Percentiles rank a stretch among this genome's conserved stretches.
Conservation (phyloP, 495 filamentous ascomycete genomes). For the Podospora bellae-mahoneyi region DNA sequence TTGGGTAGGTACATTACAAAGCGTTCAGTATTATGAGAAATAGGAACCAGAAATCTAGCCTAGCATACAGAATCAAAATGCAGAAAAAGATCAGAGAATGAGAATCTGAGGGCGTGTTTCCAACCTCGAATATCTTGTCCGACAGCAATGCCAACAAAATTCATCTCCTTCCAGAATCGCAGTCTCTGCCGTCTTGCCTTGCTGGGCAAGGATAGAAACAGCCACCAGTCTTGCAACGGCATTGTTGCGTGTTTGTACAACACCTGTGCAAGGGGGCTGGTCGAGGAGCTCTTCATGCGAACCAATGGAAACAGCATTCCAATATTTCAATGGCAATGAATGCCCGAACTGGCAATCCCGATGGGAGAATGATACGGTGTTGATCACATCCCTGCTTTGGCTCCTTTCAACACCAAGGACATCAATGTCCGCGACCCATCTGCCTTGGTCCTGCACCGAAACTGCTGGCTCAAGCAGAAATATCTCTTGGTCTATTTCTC, state of each 20-base stretch:
- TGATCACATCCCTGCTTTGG: not conserved
- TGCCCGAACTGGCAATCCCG: not conserved
- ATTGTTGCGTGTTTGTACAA: not conserved
- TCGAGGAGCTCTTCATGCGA: conserved; percentile 1
- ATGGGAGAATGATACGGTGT: not conserved
- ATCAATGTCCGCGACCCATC: conserved; percentile 2
- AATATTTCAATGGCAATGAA: not conserved
- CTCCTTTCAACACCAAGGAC: not conserved
- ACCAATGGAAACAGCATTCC: not conserved
- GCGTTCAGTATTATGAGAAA: not conserved
- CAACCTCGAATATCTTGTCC: not conserved
- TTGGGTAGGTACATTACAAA: too few relatives aligned
- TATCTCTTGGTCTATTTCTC: conserved; percentile 4
- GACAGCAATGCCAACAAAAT: not conserved
- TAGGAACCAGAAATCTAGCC: not conserved
- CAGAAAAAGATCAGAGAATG: not conserved
- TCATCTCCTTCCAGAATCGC: not conserved
- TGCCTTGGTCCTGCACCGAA: not conserved
- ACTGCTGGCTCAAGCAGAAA: not conserved
- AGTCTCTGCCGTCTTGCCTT: not conserved
- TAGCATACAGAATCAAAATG: not conserved
- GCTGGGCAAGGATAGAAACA: not conserved
- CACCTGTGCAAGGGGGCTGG: not conserved
- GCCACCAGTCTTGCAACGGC: not conserved
- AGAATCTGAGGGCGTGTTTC: not conserved